A percentile compares a stretch with the other conserved stretches of the same genome.
phyloP scores from a whole-genome alignment of 2,329 filamentous ascomycete genomes.

The Cercospora sp. region DNA sequence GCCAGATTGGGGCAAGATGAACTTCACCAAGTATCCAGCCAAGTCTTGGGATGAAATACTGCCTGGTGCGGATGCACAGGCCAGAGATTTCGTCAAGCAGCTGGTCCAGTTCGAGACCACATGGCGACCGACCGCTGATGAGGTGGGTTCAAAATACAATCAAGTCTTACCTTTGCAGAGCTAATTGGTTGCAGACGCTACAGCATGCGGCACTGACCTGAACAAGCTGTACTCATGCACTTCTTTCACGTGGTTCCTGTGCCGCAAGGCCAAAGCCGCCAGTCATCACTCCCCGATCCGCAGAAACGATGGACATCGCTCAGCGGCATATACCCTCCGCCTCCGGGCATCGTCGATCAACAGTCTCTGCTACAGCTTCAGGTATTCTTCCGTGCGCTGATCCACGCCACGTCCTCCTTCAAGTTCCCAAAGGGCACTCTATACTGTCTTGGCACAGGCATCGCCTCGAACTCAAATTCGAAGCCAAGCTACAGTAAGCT shows the following conservation, averaged over 20 bases:
- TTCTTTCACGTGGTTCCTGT: neutral
- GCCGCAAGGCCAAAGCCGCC: neutral
- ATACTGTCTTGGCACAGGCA: neutral
- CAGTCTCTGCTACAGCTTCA: neutral
- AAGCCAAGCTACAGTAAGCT: conserved; percentile 10
- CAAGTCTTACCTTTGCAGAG: neutral
- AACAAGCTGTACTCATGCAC: neutral
- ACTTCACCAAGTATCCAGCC: conserved; percentile 73
- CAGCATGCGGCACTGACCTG: conserved; percentile 4
- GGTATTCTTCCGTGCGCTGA: neutral
- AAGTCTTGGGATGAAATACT: conserved; percentile 71
- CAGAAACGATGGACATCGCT: neutral
- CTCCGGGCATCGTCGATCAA: neutral
- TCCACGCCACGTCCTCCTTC: neutral
- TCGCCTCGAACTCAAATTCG: neutral
- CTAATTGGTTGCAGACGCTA: conserved; percentile 4
- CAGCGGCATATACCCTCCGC: neutral
- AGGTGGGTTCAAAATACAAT: conserved; percentile 46
- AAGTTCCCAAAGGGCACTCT: neutral
- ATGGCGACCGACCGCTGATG: conserved; percentile 63
- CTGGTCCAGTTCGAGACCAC: conserved; percentile 73
- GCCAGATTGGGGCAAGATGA: conserved; percentile 82
- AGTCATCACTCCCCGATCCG: neutral
- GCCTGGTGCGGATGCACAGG: conserved; percentile 57
- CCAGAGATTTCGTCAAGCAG: conserved; percentile 64